A percentile compares a stretch with the other conserved stretches of the same genome.
These are phyloP conservation scores for Xylariaceae sp. DNA, from an alignment of 2,329 filamentous ascomycete genomes.

Conservation along the genomic window DNA sequence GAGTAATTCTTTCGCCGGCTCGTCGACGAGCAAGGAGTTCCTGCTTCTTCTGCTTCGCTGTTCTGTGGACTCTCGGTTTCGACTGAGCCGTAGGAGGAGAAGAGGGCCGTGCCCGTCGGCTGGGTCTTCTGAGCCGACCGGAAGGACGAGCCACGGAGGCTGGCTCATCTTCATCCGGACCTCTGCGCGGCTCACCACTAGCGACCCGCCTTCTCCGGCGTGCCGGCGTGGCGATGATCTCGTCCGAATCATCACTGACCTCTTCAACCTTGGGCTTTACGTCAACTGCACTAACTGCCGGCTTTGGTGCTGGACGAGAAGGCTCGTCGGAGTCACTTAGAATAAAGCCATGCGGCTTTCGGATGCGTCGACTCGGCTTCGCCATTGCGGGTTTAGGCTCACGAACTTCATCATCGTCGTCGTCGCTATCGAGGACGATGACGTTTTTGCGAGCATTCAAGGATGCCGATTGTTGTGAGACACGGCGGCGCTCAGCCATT, in stretches of 20 bases:
- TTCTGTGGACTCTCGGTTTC: slow-evolving; percentile 14
- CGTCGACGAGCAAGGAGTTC: slow-evolving; percentile 21
- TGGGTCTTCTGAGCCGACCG: slow-evolving; percentile 11
- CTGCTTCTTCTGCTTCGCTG: slow-evolving; percentile 22
- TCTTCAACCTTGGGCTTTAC: no score
- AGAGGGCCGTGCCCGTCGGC: no score
- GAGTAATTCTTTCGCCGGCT: slow-evolving; percentile 20
- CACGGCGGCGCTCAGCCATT: slow-evolving; percentile 6
- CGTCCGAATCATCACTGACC: slow-evolving; percentile 22
- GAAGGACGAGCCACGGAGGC: slow-evolving; percentile 6
- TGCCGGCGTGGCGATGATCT: slow-evolving; percentile 18
- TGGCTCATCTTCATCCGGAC: no score
- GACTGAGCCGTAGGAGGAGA: background rate
- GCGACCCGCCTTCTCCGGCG: slow-evolving; percentile 25
- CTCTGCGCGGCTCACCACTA: no score
- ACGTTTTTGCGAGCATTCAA: slow-evolving; percentile 21
- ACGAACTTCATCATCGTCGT: slow-evolving; percentile 17
- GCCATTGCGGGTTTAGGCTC: no score
- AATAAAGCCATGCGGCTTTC: slow-evolving; percentile 16
- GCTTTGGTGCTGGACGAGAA: slow-evolving; percentile 17
- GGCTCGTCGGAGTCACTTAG: slow-evolving; percentile 22
- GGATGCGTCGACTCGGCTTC: slow-evolving; percentile 12
- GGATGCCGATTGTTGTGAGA: slow-evolving; percentile 31
- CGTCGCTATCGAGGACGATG: slow-evolving; percentile 24
- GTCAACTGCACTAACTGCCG: slow-evolving; percentile 3